Percentiles rank a stretch among this genome's conserved stretches.
These are phyloP conservation scores for Puccinia coronata DNA, from an alignment of 1,284 basidiomycete genomes.

Conservation along the genomic window DNA sequence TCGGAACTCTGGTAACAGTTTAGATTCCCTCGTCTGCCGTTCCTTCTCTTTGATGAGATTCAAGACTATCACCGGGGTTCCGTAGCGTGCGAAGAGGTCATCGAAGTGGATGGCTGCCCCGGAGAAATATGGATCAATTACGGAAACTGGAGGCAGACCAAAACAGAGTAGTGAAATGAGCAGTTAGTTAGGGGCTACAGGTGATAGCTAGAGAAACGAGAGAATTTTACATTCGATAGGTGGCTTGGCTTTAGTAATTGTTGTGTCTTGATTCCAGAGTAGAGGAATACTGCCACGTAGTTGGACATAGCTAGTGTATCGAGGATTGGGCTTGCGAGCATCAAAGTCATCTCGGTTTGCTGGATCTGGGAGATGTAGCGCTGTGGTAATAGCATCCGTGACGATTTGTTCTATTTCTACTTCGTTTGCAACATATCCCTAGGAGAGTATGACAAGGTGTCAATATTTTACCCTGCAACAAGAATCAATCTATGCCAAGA, in stretches of 20 bases:
- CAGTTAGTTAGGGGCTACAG: neutral
- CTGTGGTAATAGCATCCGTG: conserved; percentile 84
- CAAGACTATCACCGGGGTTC: conserved; percentile 85
- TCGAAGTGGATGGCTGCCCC: conserved; percentile 93
- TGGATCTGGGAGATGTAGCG: conserved; percentile 62
- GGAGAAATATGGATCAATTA: conserved; percentile 93
- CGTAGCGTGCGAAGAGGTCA: conserved; percentile 85
- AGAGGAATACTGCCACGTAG: conserved; percentile 48
- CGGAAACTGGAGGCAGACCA: conserved; percentile 67
- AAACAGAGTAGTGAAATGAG: neutral
- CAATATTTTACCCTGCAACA: neutral
- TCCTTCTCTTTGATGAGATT: conserved; percentile 83
- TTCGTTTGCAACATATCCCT: conserved; percentile 98
- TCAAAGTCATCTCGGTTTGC: conserved; percentile 61
- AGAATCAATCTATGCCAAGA: neutral
- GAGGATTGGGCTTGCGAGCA: conserved; percentile 40
- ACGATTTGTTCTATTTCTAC: conserved; percentile 99
- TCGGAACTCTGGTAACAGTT: conserved; percentile 85
- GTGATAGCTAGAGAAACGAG: no score
- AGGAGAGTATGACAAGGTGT: conserved; percentile 1
- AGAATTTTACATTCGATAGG: conserved; percentile 47
- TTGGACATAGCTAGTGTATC: conserved; percentile 49
- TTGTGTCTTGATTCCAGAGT: conserved; percentile 49
- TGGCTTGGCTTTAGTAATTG: conserved; percentile 50
- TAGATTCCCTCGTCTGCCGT: conserved; percentile 82